Percentiles rank a stretch among this genome's conserved stretches.
Conservation (phyloP, 2,329 filamentous ascomycete genomes). For the Neonectria punicea region DNA sequence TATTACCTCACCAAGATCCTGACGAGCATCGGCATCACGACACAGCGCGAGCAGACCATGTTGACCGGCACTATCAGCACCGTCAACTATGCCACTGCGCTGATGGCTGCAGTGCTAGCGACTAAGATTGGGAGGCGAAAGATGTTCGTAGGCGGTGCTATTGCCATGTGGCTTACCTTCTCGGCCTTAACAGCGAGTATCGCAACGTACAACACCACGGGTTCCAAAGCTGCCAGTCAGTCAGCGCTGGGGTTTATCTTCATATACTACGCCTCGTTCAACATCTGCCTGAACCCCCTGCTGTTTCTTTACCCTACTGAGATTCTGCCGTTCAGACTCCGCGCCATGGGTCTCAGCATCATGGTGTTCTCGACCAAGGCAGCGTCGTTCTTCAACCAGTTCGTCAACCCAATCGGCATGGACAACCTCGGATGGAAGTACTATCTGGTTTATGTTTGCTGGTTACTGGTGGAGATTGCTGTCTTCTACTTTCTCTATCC, state of each 20-base stretch:
- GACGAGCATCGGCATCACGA: constrained; percentile 30
- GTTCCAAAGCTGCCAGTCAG: constrained; percentile 26
- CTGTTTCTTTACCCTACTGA: constrained; percentile 26
- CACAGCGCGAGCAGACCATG: constrained; percentile 27
- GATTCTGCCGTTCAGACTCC: constrained; percentile 29
- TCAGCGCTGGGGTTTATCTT: constrained; percentile 31
- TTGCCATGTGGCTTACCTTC: constrained; percentile 30
- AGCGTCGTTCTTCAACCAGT: constrained; percentile 31
- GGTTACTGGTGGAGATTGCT: constrained; percentile 35
- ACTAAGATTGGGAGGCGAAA: constrained; percentile 26
- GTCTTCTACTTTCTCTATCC: constrained; percentile 55
- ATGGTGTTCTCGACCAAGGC: constrained; percentile 28
- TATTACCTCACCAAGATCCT: constrained; percentile 43
- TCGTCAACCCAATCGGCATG: constrained; percentile 42
- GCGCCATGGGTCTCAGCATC: constrained; percentile 29
- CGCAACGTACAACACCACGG: constrained; percentile 26
- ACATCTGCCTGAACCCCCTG: constrained; percentile 29
- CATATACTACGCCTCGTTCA: constrained; percentile 30
- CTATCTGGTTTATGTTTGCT: constrained; percentile 40
- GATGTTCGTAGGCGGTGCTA: constrained; percentile 27
- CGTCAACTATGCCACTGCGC: constrained; percentile 23
- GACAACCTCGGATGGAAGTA: constrained; percentile 33
- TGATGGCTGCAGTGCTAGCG: constrained; percentile 22
- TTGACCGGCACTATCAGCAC: constrained; percentile 27
- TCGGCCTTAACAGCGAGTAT: constrained; percentile 27